Percentiles rank a stretch among this genome's conserved stretches.
phyloP scores from a whole-genome alignment of 768 basidiomycete species.

The Mycena galericulata region DNA sequence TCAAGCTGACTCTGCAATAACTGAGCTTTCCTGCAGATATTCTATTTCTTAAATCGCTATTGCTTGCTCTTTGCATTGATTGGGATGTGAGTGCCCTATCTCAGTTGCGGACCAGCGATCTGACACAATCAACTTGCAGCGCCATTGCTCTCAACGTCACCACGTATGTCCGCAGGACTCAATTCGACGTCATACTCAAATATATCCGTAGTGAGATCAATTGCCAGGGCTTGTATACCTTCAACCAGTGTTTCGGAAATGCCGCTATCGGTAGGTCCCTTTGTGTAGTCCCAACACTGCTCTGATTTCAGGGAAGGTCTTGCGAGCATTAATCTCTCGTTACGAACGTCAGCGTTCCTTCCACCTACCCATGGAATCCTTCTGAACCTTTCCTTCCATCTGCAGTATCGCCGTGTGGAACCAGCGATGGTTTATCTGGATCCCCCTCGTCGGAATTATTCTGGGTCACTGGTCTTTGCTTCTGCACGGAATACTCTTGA shows the following conservation, averaged over 20 bases:
- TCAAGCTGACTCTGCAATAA: neutral
- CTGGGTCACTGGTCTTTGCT: slow-evolving; percentile 80
- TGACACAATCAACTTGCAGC: slow-evolving; percentile 46
- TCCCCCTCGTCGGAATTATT: slow-evolving; percentile 66
- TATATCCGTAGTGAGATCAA: slow-evolving; percentile 57
- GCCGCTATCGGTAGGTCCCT: slow-evolving; percentile 65
- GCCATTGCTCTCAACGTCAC: slow-evolving; percentile 70
- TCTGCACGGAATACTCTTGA: slow-evolving; percentile 72
- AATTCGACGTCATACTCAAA: slow-evolving; percentile 23
- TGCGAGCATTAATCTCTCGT: slow-evolving; percentile 77
- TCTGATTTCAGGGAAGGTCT: slow-evolving; percentile 42
- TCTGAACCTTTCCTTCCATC: slow-evolving; percentile 20
- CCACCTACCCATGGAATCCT: slow-evolving; percentile 45
- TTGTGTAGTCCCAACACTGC: no score
- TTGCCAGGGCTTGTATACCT: slow-evolving; percentile 78
- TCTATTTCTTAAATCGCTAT: slow-evolving; percentile 80
- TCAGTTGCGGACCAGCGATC: slow-evolving; percentile 10
- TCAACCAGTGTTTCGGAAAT: slow-evolving; percentile 74
- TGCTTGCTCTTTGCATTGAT: slow-evolving; percentile 72
- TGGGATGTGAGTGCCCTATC: slow-evolving; percentile 67
- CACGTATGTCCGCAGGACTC: slow-evolving; percentile 48
- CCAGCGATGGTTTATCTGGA: slow-evolving; percentile 63
- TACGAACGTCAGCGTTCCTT: slow-evolving; percentile 65
- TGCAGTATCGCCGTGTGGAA: slow-evolving; percentile 79
- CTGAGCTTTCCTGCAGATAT: slow-evolving; percentile 53